Percentiles rank a stretch among this genome's conserved stretches.
Conservation (phyloP, 352 stramenopile species). For the Blastocystis hominis region DNA sequence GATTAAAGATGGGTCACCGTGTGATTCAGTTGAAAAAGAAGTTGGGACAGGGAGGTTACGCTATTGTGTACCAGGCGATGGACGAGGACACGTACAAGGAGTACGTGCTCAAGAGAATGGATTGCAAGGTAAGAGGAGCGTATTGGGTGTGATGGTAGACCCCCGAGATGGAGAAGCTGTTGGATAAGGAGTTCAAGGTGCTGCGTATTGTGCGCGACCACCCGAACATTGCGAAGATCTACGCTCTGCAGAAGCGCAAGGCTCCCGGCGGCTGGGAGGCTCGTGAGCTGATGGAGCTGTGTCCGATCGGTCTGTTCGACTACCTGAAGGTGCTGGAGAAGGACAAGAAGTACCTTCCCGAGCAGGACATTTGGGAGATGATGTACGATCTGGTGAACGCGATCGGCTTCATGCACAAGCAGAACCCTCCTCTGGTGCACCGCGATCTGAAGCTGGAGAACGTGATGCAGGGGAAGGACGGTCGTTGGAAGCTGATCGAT, state of each 20-base stretch:
- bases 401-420: conserved; percentile 64
- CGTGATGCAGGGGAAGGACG: conserved; percentile 77
- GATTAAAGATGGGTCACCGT: conserved; percentile 31
- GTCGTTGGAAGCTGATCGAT: conserved; percentile 85
- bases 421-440: conserved; percentile 79
- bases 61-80: conserved; percentile 26
- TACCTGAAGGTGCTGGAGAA: conserved; percentile 76
- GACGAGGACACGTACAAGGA: background rate
- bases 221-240: conserved; percentile 31
- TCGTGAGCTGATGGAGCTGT: conserved; percentile 91
- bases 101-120: conserved; percentile 55
- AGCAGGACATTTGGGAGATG: conserved; percentile 71
- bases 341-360: conserved; percentile 66
- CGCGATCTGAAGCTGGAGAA: too few species aligned
- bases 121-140: too few species aligned
- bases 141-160: conserved; percentile 28
- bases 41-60: conserved; percentile 54
- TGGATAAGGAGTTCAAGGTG: conserved; percentile 35
- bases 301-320: conserved; percentile 79
- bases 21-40: conserved; percentile 55
- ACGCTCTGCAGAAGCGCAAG: conserved; percentile 49
- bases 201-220: conserved; percentile 28
- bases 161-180: conserved; percentile 46
- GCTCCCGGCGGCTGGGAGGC: conserved; percentile 67
- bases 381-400: conserved; percentile 72